Evolutionary conservation across 2,329 filamentous ascomycete species (phyloP).

Genomic region (Pestalotiopsis sp.): DNA sequence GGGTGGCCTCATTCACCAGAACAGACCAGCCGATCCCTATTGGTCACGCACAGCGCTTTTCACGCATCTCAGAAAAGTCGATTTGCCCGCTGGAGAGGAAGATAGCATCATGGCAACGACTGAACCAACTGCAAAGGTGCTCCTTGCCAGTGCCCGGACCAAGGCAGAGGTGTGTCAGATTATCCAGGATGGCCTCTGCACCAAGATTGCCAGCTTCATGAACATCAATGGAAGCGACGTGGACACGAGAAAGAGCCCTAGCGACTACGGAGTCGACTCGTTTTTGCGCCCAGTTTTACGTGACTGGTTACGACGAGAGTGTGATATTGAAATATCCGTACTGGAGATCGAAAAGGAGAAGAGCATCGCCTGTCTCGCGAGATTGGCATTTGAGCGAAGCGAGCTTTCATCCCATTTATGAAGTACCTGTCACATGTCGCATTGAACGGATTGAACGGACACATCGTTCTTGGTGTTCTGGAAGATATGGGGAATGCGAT

Average conservation of each 20-base stretch:
- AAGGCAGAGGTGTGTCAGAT: slow-evolving; percentile 33
- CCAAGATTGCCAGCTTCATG: slow-evolving; percentile 46
- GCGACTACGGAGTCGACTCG: slow-evolving; percentile 54
- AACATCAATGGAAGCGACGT: slow-evolving; percentile 46
- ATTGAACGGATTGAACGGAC: background rate
- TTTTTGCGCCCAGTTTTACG: slow-evolving; percentile 53
- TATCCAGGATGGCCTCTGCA: slow-evolving; percentile 36
- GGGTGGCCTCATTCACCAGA: slow-evolving; percentile 54
- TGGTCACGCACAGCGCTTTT: slow-evolving; percentile 54
- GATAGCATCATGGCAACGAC: slow-evolving; percentile 12
- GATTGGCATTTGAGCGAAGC: slow-evolving; percentile 31
- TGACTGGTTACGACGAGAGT: slow-evolving; percentile 51
- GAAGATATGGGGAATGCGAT: too few relatives aligned
- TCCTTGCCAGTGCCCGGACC: slow-evolving; percentile 16
- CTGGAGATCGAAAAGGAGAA: slow-evolving; percentile 49
- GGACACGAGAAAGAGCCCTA: slow-evolving; percentile 40
- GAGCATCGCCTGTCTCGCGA: slow-evolving; percentile 40
- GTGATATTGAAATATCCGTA: slow-evolving; percentile 44
- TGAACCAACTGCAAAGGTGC: slow-evolving; percentile 17
- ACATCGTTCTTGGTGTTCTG: too few relatives aligned
- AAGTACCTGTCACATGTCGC: background rate
- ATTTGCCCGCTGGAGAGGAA: slow-evolving; percentile 34
- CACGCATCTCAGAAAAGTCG: slow-evolving; percentile 48
- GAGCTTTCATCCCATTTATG: background rate
- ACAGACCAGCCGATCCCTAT: slow-evolving; percentile 53